Evolutionary conservation across 148 eudicot species (phyloP).

Genomic region (Rhododendron henanense): DNA sequence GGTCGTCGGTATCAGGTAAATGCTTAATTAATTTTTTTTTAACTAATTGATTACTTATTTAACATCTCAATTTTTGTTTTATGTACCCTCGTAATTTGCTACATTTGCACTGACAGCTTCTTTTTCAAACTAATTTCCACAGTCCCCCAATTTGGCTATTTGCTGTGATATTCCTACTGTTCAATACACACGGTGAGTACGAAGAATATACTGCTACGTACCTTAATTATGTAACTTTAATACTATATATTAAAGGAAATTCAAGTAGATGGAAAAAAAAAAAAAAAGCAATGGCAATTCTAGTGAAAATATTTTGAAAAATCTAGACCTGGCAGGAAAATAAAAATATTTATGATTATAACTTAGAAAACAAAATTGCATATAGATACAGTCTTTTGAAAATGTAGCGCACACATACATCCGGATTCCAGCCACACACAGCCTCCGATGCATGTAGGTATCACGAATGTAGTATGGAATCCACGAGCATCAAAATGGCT

Average conservation of each 20-base stretch:
- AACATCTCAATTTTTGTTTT: not conserved
- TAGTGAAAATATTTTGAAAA: not conserved
- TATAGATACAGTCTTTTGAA: not conserved
- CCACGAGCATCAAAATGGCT: too few species aligned
- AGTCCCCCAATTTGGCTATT: constrained; percentile 62
- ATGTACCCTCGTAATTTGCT: not conserved
- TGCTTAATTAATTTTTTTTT: not conserved
- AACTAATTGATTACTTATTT: not conserved
- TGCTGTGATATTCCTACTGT: constrained; percentile 46
- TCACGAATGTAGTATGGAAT: not conserved
- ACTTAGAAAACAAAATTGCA: not conserved
- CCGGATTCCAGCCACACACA: too few species aligned
- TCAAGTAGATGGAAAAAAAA: not conserved
- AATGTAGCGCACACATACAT: not conserved
- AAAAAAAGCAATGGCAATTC: not conserved
- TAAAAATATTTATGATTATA: not conserved
- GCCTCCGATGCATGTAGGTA: not conserved
- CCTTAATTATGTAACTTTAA: not conserved
- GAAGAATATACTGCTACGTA: not conserved
- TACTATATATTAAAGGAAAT: not conserved
- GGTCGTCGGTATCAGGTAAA: constrained; percentile 62
- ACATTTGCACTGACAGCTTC: not conserved
- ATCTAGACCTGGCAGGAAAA: not conserved
- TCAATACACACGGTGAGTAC: constrained; percentile 47
- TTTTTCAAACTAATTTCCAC: constrained; percentile 10